A percentile compares a stretch with the other conserved stretches of the same genome.
Evolutionary conservation across 2,329 filamentous ascomycete species (phyloP).

Genomic region (Clarireedia sp.): DNA sequence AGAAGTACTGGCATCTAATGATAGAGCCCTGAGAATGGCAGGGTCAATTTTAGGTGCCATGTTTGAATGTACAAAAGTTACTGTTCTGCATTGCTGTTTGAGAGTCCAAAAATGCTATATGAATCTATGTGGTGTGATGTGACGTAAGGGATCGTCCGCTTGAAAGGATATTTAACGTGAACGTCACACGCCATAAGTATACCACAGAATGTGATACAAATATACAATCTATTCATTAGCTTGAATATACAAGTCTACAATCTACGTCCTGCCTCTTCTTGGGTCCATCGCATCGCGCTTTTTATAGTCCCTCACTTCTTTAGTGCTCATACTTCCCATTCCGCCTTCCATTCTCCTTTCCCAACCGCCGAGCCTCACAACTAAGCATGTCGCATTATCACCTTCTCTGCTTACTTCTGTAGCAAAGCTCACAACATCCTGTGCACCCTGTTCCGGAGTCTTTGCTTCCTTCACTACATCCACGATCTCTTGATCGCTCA

Average conservation of each 20-base stretch:
- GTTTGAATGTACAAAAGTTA: background rate
- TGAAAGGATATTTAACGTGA: background rate
- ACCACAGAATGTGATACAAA: background rate
- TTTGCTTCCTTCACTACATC: slow-evolving; percentile 90
- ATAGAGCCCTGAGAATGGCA: slow-evolving; percentile 53
- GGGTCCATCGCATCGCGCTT: slow-evolving; percentile 75
- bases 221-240: background rate
- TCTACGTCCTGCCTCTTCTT: slow-evolving; percentile 45
- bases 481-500: slow-evolving; percentile 90
- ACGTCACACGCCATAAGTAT: background rate
- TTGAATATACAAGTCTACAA: background rate
- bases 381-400: slow-evolving; percentile 62
- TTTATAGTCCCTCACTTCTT: slow-evolving; percentile 81
- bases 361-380: slow-evolving; percentile 61
- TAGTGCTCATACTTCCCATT: slow-evolving; percentile 80
- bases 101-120: background rate
- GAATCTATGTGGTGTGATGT: background rate
- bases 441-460: slow-evolving; percentile 80
- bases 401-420: slow-evolving; percentile 62
- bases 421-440: slow-evolving; percentile 74
- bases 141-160: background rate
- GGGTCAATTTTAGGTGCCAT: slow-evolving; percentile 49
- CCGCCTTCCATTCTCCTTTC: slow-evolving; percentile 74
- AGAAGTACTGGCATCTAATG: slow-evolving; percentile 41
- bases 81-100: background rate